A percentile compares a stretch with the other conserved stretches of the same genome.
phyloP scores from a whole-genome alignment of 805 yeast species.

The Saccharomycopsis sp. region DNA sequence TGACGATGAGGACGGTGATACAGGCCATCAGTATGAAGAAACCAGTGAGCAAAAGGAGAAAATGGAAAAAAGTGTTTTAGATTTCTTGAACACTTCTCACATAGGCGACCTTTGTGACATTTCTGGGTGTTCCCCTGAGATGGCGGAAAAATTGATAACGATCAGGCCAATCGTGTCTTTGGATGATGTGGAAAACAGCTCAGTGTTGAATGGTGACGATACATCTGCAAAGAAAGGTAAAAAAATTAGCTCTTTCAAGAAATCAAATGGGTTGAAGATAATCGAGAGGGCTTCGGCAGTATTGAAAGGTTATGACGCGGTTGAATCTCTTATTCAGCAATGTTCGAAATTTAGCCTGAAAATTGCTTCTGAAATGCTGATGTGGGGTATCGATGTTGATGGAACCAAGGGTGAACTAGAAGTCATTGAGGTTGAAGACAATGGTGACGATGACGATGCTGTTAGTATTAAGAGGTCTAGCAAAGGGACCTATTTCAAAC shows the following conservation, averaged over 20 bases:
- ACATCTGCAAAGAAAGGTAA: constrained; percentile 23
- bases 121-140: constrained; percentile 55
- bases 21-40: constrained; percentile 16
- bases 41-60: background rate
- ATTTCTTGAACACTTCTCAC: constrained; percentile 72
- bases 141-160: constrained; percentile 55
- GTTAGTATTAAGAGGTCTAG: constrained; percentile 22
- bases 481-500: constrained; percentile 41
- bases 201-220: constrained; percentile 35
- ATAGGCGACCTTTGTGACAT: constrained; percentile 72
- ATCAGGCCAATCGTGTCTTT: constrained; percentile 63
- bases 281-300: constrained; percentile 62
- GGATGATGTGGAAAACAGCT: constrained; percentile 45
- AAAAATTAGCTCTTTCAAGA: constrained; percentile 35
- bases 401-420: constrained; percentile 60
- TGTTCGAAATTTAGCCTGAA: constrained; percentile 71
- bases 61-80: constrained; percentile 40
- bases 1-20: constrained; percentile 38
- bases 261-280: constrained; percentile 63
- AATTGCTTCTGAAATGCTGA: constrained; percentile 61
- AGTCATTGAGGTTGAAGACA: constrained; percentile 41
- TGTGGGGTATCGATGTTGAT: constrained; percentile 82
- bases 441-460: constrained; percentile 26
- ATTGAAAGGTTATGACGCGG: constrained; percentile 85
- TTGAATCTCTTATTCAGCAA: constrained; percentile 78